These are phyloP conservation scores for Toxoplasma gondii DNA, from an alignment of 169 alveolate genomes.

Conservation along the genomic window DNA sequence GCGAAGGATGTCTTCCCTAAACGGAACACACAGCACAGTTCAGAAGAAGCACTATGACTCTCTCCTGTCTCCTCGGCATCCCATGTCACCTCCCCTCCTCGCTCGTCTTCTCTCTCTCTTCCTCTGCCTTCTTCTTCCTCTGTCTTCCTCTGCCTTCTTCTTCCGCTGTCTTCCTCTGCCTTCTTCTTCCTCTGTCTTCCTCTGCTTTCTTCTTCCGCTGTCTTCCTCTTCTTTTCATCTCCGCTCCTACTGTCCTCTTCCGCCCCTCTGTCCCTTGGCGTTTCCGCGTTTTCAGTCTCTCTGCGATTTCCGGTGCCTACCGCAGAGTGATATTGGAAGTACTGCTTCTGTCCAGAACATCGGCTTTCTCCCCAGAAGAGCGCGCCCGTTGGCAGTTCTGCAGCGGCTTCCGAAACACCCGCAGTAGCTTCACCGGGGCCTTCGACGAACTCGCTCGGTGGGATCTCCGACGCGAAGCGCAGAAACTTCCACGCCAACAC, in stretches of 20 bases:
- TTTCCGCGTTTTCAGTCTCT: no score
- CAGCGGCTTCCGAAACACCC: constrained; percentile 2
- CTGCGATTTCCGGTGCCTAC: no score
- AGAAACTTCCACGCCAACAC: constrained; percentile 63
- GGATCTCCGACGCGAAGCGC: constrained; percentile 68
- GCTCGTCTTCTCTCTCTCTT: no score
- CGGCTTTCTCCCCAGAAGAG: background rate
- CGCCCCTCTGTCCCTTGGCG: background rate
- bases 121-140: no score
- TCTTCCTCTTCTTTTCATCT: no score
- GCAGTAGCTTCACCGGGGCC: background rate
- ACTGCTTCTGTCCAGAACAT: constrained; percentile 4
- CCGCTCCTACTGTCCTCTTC: background rate
- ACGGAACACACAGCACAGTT: background rate
- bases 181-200: no score
- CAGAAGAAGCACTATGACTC: no score
- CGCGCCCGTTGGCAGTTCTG: background rate
- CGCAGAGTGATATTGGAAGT: constrained; percentile 44
- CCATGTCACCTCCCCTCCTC: no score
- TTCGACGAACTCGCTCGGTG: constrained; percentile 62
- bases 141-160: no score
- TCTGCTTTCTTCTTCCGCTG: no score
- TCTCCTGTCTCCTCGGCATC: no score
- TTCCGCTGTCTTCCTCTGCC: no score
- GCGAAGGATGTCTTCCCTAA: constrained; percentile 6